A percentile compares a stretch with the other conserved stretches of the same genome.
These are phyloP conservation scores for Begonia fuchsioides DNA, from an alignment of 306 rosid species.

Conservation along the genomic window DNA sequence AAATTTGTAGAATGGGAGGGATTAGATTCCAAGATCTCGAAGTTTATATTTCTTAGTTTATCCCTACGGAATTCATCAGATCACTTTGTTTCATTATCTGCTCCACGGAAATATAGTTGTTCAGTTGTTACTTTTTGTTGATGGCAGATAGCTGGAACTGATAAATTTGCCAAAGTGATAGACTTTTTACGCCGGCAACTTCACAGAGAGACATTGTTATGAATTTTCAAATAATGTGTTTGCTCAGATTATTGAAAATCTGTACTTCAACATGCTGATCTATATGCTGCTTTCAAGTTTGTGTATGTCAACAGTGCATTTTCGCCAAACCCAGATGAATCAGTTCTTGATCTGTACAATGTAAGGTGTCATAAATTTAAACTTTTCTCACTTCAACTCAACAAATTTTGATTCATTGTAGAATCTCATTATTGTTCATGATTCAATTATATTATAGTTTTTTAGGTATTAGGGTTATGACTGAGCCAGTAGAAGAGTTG, in stretches of 20 bases:
- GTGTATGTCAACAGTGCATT: slow-evolving; percentile 86
- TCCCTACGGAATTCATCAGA: too few species aligned
- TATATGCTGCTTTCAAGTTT: slow-evolving; percentile 43
- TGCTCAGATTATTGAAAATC: not conserved
- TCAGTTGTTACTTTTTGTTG: not conserved
- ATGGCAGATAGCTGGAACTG: slow-evolving; percentile 60
- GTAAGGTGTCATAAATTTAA: slow-evolving; percentile 29
- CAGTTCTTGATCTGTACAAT: slow-evolving; percentile 65
- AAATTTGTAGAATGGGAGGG: too few species aligned
- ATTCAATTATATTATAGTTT: too few species aligned
- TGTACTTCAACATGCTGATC: slow-evolving; percentile 11
- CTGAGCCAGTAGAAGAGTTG: too few species aligned
- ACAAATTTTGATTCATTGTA: too few species aligned
- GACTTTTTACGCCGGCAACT: slow-evolving; percentile 86
- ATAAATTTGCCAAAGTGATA: slow-evolving; percentile 85
- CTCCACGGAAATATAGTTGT: not conserved
- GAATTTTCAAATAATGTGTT: slow-evolving; percentile 1
- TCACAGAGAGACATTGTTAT: slow-evolving; percentile 82
- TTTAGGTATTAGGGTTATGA: too few species aligned
- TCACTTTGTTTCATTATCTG: too few species aligned
- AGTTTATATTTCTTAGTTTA: too few species aligned
- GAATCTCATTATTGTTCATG: too few species aligned
- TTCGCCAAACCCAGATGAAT: slow-evolving; percentile 90
- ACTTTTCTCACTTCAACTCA: not conserved
- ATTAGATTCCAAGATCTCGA: too few species aligned